A percentile compares a stretch with the other conserved stretches of the same genome.
phyloP scores from a whole-genome alignment of 1,284 basidiomycete species.

The Cronartium quercuum region DNA sequence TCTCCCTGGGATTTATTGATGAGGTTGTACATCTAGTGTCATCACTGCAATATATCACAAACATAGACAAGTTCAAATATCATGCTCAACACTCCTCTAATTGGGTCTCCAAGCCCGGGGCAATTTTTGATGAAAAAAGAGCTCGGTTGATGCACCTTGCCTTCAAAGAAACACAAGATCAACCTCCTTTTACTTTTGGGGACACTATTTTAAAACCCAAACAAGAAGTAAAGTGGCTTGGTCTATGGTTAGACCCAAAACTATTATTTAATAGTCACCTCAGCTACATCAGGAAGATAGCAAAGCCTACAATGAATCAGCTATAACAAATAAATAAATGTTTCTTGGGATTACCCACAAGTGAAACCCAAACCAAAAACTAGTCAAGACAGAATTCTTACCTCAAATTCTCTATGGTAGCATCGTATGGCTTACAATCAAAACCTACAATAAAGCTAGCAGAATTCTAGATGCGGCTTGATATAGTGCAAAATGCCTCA shows the following conservation, averaged over 20 bases:
- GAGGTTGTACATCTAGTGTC: constrained; percentile 10
- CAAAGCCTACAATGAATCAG: not conserved
- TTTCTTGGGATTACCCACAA: not conserved
- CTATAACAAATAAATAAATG: not conserved
- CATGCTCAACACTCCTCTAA: no score
- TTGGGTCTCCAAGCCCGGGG: no score
- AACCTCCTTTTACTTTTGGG: not conserved
- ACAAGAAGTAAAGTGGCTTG: not conserved
- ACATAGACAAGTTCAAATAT: no score
- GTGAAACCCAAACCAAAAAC: not conserved
- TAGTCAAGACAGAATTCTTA: no score
- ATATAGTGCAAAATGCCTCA: no score
- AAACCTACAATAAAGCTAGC: no score
- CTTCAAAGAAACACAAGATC: not conserved
- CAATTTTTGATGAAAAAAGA: no score
- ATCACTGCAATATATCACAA: no score
- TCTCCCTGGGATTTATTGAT: constrained; percentile 14
- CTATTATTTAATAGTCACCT: not conserved
- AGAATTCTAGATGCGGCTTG: no score
- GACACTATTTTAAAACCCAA: not conserved
- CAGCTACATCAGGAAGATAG: not conserved
- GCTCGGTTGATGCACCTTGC: no score
- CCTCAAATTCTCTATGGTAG: no score
- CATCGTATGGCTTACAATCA: no score
- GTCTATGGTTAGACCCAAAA: not conserved